phyloP scores from a whole-genome alignment of 352 stramenopile genomes.

The Phytopythium aichiense region DNA sequence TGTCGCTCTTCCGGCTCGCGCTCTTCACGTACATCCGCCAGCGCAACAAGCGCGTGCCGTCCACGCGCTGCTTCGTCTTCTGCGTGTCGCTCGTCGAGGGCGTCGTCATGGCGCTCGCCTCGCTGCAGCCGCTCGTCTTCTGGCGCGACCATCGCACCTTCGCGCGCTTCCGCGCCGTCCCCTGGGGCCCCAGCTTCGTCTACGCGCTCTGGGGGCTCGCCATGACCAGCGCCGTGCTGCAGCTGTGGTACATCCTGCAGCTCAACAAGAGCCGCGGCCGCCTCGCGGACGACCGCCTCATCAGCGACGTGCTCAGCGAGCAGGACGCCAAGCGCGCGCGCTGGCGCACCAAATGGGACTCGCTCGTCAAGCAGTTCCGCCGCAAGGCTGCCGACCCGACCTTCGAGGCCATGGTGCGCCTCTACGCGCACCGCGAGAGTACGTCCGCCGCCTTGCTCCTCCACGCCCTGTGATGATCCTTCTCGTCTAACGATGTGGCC shows the following conservation, averaged over 20 bases:
- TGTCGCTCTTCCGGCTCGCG: conserved; percentile 46
- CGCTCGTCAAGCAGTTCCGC: conserved; percentile 65
- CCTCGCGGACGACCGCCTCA: conserved; percentile 53
- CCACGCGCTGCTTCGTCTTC: conserved; percentile 77
- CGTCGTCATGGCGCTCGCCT: conserved; percentile 33
- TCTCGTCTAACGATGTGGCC: not conserved
- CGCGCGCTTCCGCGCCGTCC: conserved; percentile 29
- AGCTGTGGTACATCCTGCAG: conserved; percentile 74
- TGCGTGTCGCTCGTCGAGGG: conserved; percentile 63
- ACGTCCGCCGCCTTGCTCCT: not conserved
- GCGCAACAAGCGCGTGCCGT: conserved; percentile 64
- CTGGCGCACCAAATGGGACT: conserved; percentile 77
- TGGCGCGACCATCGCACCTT: conserved; percentile 52
- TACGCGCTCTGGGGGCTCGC: conserved; percentile 41
- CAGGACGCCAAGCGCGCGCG: conserved; percentile 41
- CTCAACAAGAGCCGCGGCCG: conserved; percentile 70
- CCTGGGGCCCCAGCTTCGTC: conserved; percentile 57
- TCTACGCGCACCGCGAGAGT: conserved; percentile 73
- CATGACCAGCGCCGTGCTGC: conserved; percentile 45
- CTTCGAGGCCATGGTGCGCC: conserved; percentile 79
- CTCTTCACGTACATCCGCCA: conserved; percentile 71
- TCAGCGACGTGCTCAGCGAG: conserved; percentile 58
- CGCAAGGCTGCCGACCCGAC: conserved; percentile 58
- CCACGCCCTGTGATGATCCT: not conserved
- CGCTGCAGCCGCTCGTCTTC: conserved; percentile 66